Base-by-base conservation (phyloP, 768 basidiomycete species). In the Suillus decipiens region DNA sequence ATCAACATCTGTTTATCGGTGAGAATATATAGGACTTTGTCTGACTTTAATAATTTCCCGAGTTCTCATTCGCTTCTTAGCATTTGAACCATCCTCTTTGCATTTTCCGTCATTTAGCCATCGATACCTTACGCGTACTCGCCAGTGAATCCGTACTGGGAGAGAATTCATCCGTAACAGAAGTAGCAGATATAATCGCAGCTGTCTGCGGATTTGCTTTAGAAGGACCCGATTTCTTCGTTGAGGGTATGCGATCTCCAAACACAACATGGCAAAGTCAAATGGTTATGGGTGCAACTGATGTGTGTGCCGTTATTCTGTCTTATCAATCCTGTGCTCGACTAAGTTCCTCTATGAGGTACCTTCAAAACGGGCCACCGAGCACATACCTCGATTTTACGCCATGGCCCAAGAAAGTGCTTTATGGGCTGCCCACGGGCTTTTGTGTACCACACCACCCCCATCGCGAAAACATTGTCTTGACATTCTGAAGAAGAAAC, bases 301-400 rank as follows among this genome's bases (percentile, higher is more conserved):
- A 45, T 47, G 56, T 63, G 9, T 14, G 59, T 56, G 19, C 31
- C 8, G 7, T 15, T 31, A 24, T 60, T 55, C 47, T 14, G 15
- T 15, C 11, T 19, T 43, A 15, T 61, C 8, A 14, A 31, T 22
- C 22, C 24, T 4, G 5, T 22, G 31, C 14, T 36, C 14, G 15
- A 31, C 24, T 34, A 33, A 55, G 24, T 4, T 41, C 31, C 22
- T 24, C 22, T 9, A 9, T 37, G 15, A 75, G 71, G 55, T 64
- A 11, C 61, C 70, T 6, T 51, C 61, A 59, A 37, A 60, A 28
- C 68, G 70, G 31, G 68, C 71, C 5, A 47, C 59, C 5, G 55
- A 58, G 58, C 71, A 72, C 60, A 72, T 67, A 12, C 69, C 68
- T 5, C 65, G 74, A 37, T 71, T 68, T 61, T 77, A 71, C 59